Conservation (phyloP, 495 filamentous ascomycete species). For the Hyaloscypha bicolor region DNA sequence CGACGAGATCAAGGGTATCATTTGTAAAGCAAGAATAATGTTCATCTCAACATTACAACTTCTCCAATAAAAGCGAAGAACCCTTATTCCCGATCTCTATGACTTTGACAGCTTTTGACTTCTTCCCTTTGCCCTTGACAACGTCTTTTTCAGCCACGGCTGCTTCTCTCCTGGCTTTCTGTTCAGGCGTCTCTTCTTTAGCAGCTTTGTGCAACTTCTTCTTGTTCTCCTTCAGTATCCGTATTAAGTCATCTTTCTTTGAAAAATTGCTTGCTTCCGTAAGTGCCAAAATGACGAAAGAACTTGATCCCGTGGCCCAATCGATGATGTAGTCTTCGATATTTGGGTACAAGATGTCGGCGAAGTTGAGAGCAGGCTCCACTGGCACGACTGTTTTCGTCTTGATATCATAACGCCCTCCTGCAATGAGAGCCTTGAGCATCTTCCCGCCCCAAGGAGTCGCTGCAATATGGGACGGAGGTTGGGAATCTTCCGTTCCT, state of each 20-base stretch:
- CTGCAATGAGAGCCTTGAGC: constrained; percentile 85
- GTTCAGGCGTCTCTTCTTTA: constrained; percentile 43
- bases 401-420: constrained; percentile 77
- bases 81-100: constrained; percentile 53
- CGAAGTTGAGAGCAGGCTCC: constrained; percentile 80
- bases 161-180: constrained; percentile 40
- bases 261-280: constrained; percentile 79
- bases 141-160: constrained; percentile 33
- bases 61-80: constrained; percentile 55
- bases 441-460: constrained; percentile 75
- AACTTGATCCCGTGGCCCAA: constrained; percentile 86
- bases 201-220: constrained; percentile 52
- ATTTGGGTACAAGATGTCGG: constrained; percentile 71
- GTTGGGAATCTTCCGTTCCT: constrained; percentile 10
- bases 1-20: constrained; percentile 5
- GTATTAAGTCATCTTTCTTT: constrained; percentile 63
- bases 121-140: constrained; percentile 44
- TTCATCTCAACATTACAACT: constrained; percentile 31
- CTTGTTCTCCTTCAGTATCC: constrained; percentile 63
- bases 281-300: constrained; percentile 79
- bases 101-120: constrained; percentile 39
- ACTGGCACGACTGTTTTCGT: constrained; percentile 67
- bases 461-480: constrained; percentile 51
- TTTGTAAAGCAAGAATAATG: not conserved
- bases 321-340: constrained; percentile 72